Evolutionary conservation across 2,329 filamentous ascomycete genomes (phyloP).

Genomic region (Ilyonectria destructans): DNA sequence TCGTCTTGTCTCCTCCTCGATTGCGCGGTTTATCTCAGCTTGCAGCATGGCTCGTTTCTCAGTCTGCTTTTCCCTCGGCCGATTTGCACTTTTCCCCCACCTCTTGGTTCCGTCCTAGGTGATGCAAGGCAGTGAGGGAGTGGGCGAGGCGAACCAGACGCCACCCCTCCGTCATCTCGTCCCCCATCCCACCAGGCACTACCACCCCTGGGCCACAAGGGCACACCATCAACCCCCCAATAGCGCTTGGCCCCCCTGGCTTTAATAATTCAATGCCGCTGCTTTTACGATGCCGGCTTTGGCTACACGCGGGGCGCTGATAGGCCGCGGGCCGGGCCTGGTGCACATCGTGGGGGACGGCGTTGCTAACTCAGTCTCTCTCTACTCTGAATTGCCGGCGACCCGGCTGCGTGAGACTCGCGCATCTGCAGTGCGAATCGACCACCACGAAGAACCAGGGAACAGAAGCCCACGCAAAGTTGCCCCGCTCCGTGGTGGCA

Average conservation of each 20-base stretch:
- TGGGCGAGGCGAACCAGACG: slow-evolving; percentile 6
- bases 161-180: slow-evolving; percentile 13
- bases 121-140: not conserved
- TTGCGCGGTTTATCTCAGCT: slow-evolving; percentile 32
- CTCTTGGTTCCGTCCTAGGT: not conserved
- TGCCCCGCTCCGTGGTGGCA: slow-evolving; percentile 29
- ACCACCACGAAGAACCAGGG: not conserved
- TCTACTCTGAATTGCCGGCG: slow-evolving; percentile 31
- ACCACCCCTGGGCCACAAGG: slow-evolving; percentile 17
- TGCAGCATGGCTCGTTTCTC: slow-evolving; percentile 11
- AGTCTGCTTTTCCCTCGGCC: slow-evolving; percentile 16
- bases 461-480: not conserved
- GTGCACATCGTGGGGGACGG: slow-evolving; percentile 21
- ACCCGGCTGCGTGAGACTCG: slow-evolving; percentile 22
- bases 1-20: slow-evolving; percentile 22
- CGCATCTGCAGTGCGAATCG: too few species aligned
- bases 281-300: slow-evolving; percentile 35
- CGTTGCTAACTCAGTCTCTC: not conserved
- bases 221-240: slow-evolving; percentile 18
- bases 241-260: not conserved
- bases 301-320: slow-evolving; percentile 34
- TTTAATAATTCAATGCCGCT: not conserved
- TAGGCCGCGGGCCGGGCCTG: slow-evolving; percentile 33
- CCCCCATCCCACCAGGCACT: not conserved
- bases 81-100: slow-evolving; percentile 6